Conservation (phyloP, 495 filamentous ascomycete genomes). For the Usnea hakonensis region DNA sequence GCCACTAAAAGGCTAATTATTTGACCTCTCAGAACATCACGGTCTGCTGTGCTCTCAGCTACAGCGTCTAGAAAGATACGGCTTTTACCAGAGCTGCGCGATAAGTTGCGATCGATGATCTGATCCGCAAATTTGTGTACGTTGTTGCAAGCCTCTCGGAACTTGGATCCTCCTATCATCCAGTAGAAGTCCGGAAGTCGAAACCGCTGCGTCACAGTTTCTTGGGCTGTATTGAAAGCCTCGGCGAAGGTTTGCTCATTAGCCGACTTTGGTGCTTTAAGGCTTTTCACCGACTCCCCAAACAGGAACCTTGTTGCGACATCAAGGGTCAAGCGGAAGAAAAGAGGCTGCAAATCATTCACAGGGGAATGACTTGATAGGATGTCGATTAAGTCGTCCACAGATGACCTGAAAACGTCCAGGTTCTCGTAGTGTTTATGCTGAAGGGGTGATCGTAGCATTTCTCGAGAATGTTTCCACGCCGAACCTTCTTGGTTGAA, state of each 20-base stretch:
- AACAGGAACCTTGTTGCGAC: conserved; percentile 66
- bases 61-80: conserved; percentile 61
- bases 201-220: conserved; percentile 35
- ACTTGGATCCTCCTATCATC: conserved; percentile 37
- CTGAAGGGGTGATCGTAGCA: conserved; percentile 57
- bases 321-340: conserved; percentile 60
- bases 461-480: conserved; percentile 56
- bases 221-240: conserved; percentile 39
- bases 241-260: conserved; percentile 32
- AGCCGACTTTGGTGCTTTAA: conserved; percentile 29
- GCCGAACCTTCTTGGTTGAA: conserved; percentile 57
- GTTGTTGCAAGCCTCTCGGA: conserved; percentile 32
- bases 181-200: conserved; percentile 40
- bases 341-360: conserved; percentile 59
- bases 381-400: conserved; percentile 36
- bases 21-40: conserved; percentile 51
- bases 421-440: conserved; percentile 53
- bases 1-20: conserved; percentile 58
- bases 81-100: conserved; percentile 22
- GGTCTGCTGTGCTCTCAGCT: conserved; percentile 49
- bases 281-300: conserved; percentile 46
- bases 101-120: conserved; percentile 32
- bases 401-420: conserved; percentile 50
- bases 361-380: conserved; percentile 42
- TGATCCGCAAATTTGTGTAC: conserved; percentile 44